Percentiles rank a stretch among this genome's conserved stretches.
phyloP scores from a whole-genome alignment of 2,329 filamentous ascomycete species.

The Colletotrichum paranaense region DNA sequence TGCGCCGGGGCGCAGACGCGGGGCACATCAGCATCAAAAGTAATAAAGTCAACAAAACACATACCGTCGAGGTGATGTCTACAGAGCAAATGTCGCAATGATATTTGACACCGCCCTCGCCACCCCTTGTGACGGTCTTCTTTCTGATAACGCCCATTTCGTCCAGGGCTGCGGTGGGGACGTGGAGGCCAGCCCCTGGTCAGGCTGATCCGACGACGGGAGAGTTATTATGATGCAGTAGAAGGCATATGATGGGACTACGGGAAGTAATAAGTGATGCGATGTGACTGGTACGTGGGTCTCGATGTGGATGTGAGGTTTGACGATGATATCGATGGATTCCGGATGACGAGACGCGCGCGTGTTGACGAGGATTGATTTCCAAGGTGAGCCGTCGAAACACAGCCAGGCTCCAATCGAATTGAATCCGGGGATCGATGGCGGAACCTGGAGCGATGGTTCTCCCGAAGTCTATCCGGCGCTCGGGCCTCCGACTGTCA shows the following conservation, averaged over 20 bases:
- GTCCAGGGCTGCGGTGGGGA: conserved; percentile 38
- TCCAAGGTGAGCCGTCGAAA: conserved; percentile 14
- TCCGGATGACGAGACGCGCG: conserved; percentile 12
- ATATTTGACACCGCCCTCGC: conserved; percentile 92
- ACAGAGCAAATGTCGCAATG: conserved; percentile 97
- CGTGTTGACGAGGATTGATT: conserved; percentile 21
- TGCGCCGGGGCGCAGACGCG: conserved; percentile 14
- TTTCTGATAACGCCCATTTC: conserved; percentile 95
- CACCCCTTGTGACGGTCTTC: conserved; percentile 87
- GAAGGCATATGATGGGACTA: conserved; percentile 12
- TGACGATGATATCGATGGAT: conserved; percentile 24
- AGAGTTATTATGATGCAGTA: conserved; percentile 13
- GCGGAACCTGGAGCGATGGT: conserved; percentile 2
- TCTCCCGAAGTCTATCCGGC: conserved; percentile 23
- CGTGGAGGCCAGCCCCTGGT: conserved; percentile 34
- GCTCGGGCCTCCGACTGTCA: neutral
- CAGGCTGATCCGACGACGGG: conserved; percentile 29
- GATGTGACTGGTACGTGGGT: neutral
- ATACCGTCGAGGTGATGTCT: conserved; percentile 95
- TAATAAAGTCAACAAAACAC: conserved; percentile 46
- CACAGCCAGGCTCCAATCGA: conserved; percentile 23
- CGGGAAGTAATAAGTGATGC: fast-evolving
- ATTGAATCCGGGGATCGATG: conserved; percentile 14
- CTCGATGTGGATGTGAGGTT: conserved; percentile 2
- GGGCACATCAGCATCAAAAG: conserved; percentile 2